Conservation (phyloP, 2,329 filamentous ascomycete species). For the Microascus cirrosus region DNA sequence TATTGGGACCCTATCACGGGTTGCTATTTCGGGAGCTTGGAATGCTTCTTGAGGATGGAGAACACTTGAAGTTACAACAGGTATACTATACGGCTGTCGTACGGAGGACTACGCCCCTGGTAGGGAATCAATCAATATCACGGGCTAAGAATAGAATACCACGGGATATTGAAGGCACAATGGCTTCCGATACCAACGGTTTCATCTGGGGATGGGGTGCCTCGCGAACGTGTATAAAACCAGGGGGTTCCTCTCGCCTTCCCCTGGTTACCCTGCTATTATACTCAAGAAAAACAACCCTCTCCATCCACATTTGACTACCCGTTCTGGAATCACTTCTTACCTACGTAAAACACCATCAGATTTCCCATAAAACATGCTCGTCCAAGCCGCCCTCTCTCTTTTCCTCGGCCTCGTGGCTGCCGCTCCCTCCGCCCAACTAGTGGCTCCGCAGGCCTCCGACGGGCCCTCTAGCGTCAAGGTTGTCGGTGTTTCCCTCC, state of each 20-base stretch:
- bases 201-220: not conserved
- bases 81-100: too few species aligned
- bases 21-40: too few species aligned
- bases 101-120: too few species aligned
- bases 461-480: constrained; percentile 25
- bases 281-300: not conserved
- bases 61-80: too few species aligned
- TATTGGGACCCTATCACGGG: not conserved
- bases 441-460: constrained; percentile 35
- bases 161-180: not conserved
- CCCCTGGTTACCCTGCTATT: not conserved
- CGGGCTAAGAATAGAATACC: not conserved
- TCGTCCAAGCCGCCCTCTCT: not conserved
- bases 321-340: not conserved
- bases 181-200: not conserved
- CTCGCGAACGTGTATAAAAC: not conserved
- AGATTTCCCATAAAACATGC: not conserved
- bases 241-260: not conserved
- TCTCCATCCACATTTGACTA: not conserved
- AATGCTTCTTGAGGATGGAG: too few species aligned
- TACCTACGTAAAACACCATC: not conserved
- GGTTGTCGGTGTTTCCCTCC: constrained; percentile 11
- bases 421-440: constrained; percentile 17
- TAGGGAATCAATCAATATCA: not conserved
- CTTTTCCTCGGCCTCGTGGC: constrained; percentile 6